A percentile compares a stretch with the other conserved stretches of the same genome.
These are phyloP conservation scores for Salix suchowensis DNA, from an alignment of 345 rosid species.

Conservation along the genomic window DNA sequence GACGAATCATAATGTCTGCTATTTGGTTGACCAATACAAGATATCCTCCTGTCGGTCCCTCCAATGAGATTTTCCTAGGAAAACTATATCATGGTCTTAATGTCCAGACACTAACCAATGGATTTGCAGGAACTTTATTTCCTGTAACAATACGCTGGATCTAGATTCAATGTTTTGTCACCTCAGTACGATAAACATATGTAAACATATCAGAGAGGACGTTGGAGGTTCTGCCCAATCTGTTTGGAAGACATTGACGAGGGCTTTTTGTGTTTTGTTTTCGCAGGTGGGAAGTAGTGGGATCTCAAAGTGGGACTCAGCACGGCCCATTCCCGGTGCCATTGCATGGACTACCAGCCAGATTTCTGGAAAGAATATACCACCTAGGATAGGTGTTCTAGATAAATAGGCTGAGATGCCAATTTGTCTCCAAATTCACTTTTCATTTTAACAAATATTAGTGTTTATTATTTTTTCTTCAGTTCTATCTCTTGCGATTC, in stretches of 20 bases:
- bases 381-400: neutral
- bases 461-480: neutral
- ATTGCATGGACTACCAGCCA: constrained; percentile 58
- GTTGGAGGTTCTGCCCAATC: neutral
- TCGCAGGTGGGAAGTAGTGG: constrained; percentile 72
- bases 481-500: neutral
- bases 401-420: neutral
- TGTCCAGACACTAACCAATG: too few relatives aligned
- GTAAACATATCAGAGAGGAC: neutral
- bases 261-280: constrained; percentile 10
- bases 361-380: constrained; percentile 54
- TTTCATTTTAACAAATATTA: neutral
- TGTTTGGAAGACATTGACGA: constrained; percentile 11
- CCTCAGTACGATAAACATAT: neutral
- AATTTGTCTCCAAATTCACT: neutral
- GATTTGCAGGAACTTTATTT: neutral
- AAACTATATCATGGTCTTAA: too few relatives aligned
- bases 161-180: neutral
- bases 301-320: constrained; percentile 53
- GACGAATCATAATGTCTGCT: neutral
- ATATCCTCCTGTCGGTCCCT: neutral
- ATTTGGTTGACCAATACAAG: neutral
- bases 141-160: neutral
- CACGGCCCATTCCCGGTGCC: constrained; percentile 82
- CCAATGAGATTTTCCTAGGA: neutral